Evolutionary conservation across 768 basidiomycete species (phyloP), one percentile per base, ranked within the genome.

Genomic region (Mycena latifolia): DNA sequence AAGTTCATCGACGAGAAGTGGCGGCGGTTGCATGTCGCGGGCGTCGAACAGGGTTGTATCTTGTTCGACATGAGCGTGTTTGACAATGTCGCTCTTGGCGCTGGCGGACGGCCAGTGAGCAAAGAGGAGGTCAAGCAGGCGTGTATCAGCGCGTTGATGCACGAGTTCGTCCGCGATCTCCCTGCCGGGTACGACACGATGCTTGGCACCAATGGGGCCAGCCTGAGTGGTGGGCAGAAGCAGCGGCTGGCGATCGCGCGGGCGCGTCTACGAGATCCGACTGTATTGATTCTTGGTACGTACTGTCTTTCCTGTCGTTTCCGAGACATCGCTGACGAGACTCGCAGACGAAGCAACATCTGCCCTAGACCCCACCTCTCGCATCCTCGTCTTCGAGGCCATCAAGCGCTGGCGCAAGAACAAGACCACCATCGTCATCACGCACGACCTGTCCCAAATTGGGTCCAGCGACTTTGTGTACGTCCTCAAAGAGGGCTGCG

Each of bases 41-140:
- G 86, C 27, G 86, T 94, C 29, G 82, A 82, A 18, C 92, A 93
- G 76, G 86, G 86, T 45, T 88, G 87, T 46, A 88, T 93, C 61
- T 77, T 94, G 12, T 92, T 93, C 72, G 88, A 91, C 69, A 86
- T 89, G 72, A 87, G 80, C 29, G 82, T 94, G 8, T 91, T 92
- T 72, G 89, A 92, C 73, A 94, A 94, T 69, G 86, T 94, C 58
- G 91, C 92, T 4, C 85, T 94, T 70, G 92, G 91, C 1, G 84
- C 85, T 0, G 80, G 84, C 61, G 87, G 89, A 37, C 61, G 65
- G 43, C 28, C 61, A 31, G 92, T 89, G 22, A 85, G 85, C 5
- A 76, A 88, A 37, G 80, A 83, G n/a, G 89, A 93, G 73, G 90
- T 94, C 28, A 78, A 87, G 41, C 80, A 85, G 33, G 93, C 91